phyloP scores from a whole-genome alignment of 2,329 filamentous ascomycete genomes.

The Neofusicoccum parvum region DNA sequence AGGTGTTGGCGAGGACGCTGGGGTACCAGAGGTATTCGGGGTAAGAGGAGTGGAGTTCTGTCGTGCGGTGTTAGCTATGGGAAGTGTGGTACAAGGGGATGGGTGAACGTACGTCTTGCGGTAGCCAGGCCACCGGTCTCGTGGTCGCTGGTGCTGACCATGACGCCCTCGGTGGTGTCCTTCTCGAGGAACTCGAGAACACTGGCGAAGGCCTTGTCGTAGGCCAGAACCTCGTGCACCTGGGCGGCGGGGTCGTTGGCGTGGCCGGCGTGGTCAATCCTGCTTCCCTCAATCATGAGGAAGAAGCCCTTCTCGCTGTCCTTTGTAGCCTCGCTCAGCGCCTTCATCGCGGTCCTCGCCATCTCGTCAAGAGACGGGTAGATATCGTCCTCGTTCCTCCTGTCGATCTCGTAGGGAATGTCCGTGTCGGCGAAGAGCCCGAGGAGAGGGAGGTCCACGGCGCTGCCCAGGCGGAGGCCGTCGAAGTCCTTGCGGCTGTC shows the following conservation, averaged over 20 bases:
- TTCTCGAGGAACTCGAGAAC: constrained; percentile 83
- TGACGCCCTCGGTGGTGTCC: constrained; percentile 71
- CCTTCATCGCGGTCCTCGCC: constrained; percentile 77
- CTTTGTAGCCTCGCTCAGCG: constrained; percentile 78
- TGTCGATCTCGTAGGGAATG: constrained; percentile 92
- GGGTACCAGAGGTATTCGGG: constrained; percentile 81
- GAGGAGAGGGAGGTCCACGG: constrained; percentile 75
- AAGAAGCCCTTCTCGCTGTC: constrained; percentile 93
- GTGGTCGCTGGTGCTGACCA: constrained; percentile 92
- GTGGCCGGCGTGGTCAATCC: constrained; percentile 90
- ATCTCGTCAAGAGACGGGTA: constrained; percentile 94
- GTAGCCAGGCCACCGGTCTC: constrained; percentile 89
- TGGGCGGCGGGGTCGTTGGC: constrained; percentile 59
- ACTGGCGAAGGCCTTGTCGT: constrained; percentile 80
- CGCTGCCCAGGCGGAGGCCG: constrained; percentile 65
- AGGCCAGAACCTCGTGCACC: constrained; percentile 86
- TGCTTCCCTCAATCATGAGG: constrained; percentile 95
- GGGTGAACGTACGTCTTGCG: constrained; percentile 65
- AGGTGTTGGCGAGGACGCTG: constrained; percentile 76
- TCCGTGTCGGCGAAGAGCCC: constrained; percentile 82
- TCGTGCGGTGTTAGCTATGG: neutral
- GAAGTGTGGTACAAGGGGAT: neutral
- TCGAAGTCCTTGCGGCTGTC: constrained; percentile 75
- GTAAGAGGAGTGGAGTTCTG: constrained; percentile 62
- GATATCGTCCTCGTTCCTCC: constrained; percentile 72